phyloP scores from a whole-genome alignment of 2,329 filamentous ascomycete genomes.

The Exserohilum turcica region DNA sequence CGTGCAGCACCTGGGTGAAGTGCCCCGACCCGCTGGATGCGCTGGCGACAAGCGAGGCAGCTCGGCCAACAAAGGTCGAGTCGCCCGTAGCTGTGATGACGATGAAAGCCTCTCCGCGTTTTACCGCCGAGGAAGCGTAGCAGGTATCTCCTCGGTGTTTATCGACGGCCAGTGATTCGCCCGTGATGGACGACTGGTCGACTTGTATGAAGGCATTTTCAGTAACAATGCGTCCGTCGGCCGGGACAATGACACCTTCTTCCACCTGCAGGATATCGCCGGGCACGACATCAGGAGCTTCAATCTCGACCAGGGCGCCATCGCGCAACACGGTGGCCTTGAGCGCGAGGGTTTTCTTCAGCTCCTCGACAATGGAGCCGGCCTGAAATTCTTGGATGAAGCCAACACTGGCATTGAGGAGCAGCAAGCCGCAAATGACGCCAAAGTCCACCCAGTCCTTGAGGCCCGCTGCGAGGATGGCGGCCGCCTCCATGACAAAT shows the following conservation, averaged over 20 bases:
- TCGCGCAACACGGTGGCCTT: constrained; percentile 88
- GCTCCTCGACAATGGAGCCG: constrained; percentile 85
- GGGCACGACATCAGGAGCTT: constrained; percentile 82
- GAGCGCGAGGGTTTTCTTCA: constrained; percentile 88
- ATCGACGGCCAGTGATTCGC: constrained; percentile 89
- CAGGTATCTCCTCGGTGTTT: constrained; percentile 82
- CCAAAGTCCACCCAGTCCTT: constrained; percentile 92
- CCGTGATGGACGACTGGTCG: constrained; percentile 89
- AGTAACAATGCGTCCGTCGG: constrained; percentile 84
- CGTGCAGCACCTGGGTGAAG: constrained; percentile 89
- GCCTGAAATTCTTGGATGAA: constrained; percentile 91
- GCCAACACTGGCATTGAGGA: constrained; percentile 84
- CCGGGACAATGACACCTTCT: constrained; percentile 89
- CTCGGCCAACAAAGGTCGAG: constrained; percentile 87
- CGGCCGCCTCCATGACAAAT: constrained; percentile 88
- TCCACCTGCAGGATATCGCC: constrained; percentile 90
- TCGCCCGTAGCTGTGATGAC: constrained; percentile 85
- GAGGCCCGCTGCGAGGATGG: constrained; percentile 80
- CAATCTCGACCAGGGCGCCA: constrained; percentile 75
- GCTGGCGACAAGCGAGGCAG: constrained; percentile 81
- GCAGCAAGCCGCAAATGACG: constrained; percentile 81
- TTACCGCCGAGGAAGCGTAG: constrained; percentile 85
- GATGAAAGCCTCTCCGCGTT: constrained; percentile 85
- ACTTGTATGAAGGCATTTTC: constrained; percentile 85
- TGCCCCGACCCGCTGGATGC: constrained; percentile 77